Evolutionary conservation across 2,329 filamentous ascomycete species (phyloP).

Genomic region (Madurella mycetomatis): DNA sequence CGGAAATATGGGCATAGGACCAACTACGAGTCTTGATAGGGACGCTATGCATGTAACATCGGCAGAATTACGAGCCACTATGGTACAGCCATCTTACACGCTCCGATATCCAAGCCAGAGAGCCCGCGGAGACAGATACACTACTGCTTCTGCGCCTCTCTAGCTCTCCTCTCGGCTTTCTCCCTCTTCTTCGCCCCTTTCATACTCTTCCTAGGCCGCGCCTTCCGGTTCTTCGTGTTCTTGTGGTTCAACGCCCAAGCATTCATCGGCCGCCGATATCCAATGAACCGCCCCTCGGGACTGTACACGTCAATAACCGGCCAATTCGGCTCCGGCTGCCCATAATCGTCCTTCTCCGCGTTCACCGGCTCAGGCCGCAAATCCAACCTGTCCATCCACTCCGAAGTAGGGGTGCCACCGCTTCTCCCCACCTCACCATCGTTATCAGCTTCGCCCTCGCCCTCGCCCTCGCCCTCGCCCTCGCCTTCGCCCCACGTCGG

Average conservation of each 20-base stretch:
- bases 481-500: neutral
- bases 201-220: slow-evolving; percentile 66
- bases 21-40: too few relatives aligned
- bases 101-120: neutral
- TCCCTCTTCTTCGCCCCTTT: slow-evolving; percentile 53
- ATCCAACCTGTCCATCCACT: slow-evolving; percentile 28
- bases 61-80: slow-evolving; percentile 3
- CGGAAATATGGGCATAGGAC: too few relatives aligned
- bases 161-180: slow-evolving; percentile 33
- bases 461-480: too few relatives aligned
- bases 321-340: slow-evolving; percentile 41
- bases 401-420: neutral
- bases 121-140: too few relatives aligned
- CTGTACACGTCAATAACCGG: slow-evolving; percentile 80
- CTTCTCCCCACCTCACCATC: neutral
- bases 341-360: slow-evolving; percentile 17
- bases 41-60: neutral
- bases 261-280: slow-evolving; percentile 61
- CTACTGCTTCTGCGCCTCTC: neutral
- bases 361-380: slow-evolving; percentile 24
- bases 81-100: neutral
- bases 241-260: slow-evolving; percentile 60
- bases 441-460: slow-evolving; percentile 19
- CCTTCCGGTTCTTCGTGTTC: slow-evolving; percentile 46
- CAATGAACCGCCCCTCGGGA: slow-evolving; percentile 78